Percentiles rank a stretch among this genome's conserved stretches.
Evolutionary conservation across 495 filamentous ascomycete genomes (phyloP).

Genomic region (Cudoniella acicularis): DNA sequence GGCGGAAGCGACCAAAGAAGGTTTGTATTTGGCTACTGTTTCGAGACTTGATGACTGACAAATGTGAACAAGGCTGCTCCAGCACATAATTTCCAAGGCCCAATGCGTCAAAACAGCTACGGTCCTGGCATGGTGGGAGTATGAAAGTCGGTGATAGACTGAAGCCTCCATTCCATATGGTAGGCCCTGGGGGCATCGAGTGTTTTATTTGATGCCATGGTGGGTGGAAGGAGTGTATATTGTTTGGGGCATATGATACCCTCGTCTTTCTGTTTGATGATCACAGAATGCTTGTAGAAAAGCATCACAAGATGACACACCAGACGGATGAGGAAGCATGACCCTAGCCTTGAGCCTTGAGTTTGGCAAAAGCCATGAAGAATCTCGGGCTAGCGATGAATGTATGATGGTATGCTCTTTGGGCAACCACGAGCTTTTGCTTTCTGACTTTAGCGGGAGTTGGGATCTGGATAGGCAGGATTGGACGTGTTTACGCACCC

Average conservation of each 20-base stretch:
- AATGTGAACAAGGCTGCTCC: conserved; percentile 8
- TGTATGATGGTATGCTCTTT: conserved; percentile 7
- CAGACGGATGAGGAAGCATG: neutral
- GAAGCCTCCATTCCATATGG: neutral
- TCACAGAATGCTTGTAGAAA: conserved; percentile 8
- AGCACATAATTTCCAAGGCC: conserved; percentile 14
- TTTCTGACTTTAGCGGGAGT: conserved; percentile 9
- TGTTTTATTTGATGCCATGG: neutral
- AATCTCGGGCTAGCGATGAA: neutral
- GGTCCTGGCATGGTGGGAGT: conserved; percentile 37
- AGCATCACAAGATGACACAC: neutral
- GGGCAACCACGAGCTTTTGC: neutral
- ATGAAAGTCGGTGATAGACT: conserved; percentile 16
- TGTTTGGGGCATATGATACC: conserved; percentile 2
- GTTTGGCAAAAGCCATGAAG: neutral
- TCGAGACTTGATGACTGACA: conserved; percentile 12
- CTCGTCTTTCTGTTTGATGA: neutral
- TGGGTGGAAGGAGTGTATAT: neutral
- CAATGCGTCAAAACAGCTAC: conserved; percentile 36
- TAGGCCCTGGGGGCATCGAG: neutral
- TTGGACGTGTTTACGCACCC: neutral
- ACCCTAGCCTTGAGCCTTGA: neutral
- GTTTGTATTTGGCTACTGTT: conserved; percentile 29
- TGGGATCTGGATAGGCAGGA: neutral
- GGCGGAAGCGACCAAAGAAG: conserved; percentile 54